Conservation (phyloP, 2,329 filamentous ascomycete genomes). For the Hypoxylon sp. region DNA sequence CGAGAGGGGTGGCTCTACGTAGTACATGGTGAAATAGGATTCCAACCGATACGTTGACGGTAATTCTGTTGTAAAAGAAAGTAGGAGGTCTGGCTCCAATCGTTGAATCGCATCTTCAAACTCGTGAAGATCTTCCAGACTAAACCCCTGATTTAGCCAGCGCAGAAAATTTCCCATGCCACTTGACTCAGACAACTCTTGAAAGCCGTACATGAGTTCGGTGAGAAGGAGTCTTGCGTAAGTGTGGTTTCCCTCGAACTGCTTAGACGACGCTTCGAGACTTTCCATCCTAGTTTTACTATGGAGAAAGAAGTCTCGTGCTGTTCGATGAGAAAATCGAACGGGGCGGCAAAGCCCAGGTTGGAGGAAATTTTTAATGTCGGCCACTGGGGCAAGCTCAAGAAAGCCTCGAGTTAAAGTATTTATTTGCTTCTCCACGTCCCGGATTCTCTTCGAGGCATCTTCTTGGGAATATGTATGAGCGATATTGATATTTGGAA, state of each 20-base stretch:
- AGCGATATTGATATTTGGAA: neutral
- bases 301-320: neutral
- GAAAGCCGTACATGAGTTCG: neutral
- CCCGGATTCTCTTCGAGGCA: neutral
- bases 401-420: neutral
- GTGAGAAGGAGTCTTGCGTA: conserved; percentile 1
- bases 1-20: neutral
- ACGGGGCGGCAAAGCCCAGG: neutral
- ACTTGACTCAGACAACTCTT: too few relatives aligned
- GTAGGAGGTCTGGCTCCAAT: neutral
- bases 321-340: conserved; percentile 2
- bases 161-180: neutral
- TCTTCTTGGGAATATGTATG: neutral
- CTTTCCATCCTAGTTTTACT: neutral
- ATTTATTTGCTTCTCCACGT: neutral
- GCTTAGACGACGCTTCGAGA: neutral
- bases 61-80: neutral
- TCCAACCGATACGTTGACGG: too few relatives aligned
- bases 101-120: neutral
- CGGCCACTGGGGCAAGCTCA: neutral
- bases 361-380: neutral
- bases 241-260: neutral
- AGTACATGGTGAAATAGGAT: neutral
- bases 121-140: too few relatives aligned
- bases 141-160: neutral